Percentiles rank a stretch among this genome's conserved stretches.
These are phyloP conservation scores for Ceratocystiopsis minuta DNA, from an alignment of 2,329 filamentous ascomycete species.

Conservation along the genomic window DNA sequence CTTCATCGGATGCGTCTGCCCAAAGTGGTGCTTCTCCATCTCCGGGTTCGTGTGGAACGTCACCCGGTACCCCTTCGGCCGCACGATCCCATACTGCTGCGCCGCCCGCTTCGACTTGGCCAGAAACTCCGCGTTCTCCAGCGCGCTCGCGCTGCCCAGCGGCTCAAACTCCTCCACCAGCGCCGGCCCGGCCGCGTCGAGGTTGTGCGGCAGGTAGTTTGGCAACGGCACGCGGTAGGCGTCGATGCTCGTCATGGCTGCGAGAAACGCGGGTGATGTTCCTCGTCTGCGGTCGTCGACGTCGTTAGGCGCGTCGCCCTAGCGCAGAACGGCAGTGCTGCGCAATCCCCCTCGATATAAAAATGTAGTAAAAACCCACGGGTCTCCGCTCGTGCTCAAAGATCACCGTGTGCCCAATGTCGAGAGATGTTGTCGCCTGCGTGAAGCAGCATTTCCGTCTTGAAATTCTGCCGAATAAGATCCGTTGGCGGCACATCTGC, in stretches of 20 bases:
- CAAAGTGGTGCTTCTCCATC: slow-evolving; percentile 94
- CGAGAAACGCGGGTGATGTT: too few species aligned
- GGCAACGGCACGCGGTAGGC: slow-evolving; percentile 36
- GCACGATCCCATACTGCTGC: slow-evolving; percentile 50
- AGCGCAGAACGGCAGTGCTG: too few species aligned
- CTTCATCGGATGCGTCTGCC: slow-evolving; percentile 95
- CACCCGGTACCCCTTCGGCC: slow-evolving; percentile 73
- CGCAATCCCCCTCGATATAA: too few species aligned
- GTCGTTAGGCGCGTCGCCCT: too few species aligned
- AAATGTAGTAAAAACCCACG: too few species aligned
- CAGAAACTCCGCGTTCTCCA: slow-evolving; percentile 38
- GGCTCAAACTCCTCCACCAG: slow-evolving; percentile 35
- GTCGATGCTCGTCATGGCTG: slow-evolving; percentile 21
- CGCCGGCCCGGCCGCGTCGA: slow-evolving; percentile 26
- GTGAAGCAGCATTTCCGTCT: too few species aligned
- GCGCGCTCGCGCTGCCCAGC: slow-evolving; percentile 30
- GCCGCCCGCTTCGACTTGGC: slow-evolving; percentile 39
- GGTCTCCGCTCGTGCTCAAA: too few species aligned
- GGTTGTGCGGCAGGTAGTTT: slow-evolving; percentile 40
- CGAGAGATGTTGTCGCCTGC: too few species aligned
- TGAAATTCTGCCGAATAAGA: too few species aligned
- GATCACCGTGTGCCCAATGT: too few species aligned
- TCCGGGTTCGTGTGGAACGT: slow-evolving; percentile 91
- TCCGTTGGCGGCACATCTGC: too few species aligned
- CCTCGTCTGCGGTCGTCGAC: too few species aligned